Evolutionary conservation across 495 filamentous ascomycete genomes (phyloP).

Genomic region (Amorphotheca resinae): DNA sequence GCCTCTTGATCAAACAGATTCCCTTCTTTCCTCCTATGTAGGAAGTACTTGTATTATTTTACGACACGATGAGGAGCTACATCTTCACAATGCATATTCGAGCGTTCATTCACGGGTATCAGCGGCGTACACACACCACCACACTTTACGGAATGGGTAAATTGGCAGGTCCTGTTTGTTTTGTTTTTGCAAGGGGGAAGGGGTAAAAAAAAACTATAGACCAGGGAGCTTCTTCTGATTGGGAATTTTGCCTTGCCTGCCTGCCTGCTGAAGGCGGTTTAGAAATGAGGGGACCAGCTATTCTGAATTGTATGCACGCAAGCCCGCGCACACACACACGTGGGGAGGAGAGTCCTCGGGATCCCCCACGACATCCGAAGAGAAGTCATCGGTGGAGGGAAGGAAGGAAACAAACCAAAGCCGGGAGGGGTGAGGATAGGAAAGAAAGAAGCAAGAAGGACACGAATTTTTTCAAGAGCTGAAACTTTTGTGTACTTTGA

Average conservation of each 20-base stretch:
- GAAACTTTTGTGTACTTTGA: constrained; percentile 18
- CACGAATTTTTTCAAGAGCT: constrained; percentile 22
- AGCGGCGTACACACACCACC: not conserved
- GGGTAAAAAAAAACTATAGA: not conserved
- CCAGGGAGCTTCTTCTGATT: no score
- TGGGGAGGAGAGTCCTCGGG: no score
- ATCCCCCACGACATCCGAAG: no score
- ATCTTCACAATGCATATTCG: not conserved
- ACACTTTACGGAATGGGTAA: not conserved
- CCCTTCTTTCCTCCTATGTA: not conserved
- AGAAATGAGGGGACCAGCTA: no score
- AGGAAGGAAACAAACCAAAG: no score
- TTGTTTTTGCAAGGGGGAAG: no score
- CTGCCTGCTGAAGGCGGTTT: no score
- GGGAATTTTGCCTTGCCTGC: no score
- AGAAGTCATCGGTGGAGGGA: no score
- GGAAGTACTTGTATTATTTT: constrained; percentile 4
- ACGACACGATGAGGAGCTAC: not conserved
- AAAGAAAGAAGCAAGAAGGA: constrained; percentile 2
- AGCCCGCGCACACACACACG: no score
- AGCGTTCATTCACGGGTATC: not conserved
- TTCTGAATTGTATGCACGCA: no score
- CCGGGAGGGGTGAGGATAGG: no score
- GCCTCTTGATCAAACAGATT: not conserved
- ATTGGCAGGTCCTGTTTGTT: constrained; percentile 1